Percentiles rank a stretch among this genome's conserved stretches.
Conservation (phyloP, 805 yeast species). For the Candida stauntonica region DNA sequence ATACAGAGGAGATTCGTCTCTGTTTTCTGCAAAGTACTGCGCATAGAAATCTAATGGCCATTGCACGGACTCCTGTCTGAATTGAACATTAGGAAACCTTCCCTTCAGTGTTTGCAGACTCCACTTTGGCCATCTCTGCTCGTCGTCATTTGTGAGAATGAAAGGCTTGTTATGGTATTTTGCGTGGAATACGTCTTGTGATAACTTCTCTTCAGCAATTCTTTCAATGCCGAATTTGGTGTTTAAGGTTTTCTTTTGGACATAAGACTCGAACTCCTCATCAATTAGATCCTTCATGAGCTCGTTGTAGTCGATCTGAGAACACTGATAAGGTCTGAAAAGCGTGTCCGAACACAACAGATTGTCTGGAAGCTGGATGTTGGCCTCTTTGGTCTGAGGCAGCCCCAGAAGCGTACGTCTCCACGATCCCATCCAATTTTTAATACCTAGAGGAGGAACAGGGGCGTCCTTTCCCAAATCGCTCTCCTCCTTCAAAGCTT, state of each 20-base stretch:
- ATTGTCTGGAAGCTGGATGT: slow-evolving; percentile 41
- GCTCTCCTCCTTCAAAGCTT: slow-evolving; percentile 15
- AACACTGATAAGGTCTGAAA: slow-evolving; percentile 78
- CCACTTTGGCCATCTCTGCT: slow-evolving; percentile 65
- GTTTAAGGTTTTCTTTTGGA: slow-evolving; percentile 20
- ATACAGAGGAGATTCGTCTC: slow-evolving; percentile 82
- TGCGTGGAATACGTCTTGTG: slow-evolving; percentile 41
- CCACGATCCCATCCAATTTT: slow-evolving; percentile 79
- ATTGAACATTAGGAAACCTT: slow-evolving; percentile 55
- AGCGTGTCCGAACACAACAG: slow-evolving; percentile 70
- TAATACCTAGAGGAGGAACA: slow-evolving; percentile 28
- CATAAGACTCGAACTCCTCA: slow-evolving; percentile 36
- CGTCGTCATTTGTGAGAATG: slow-evolving; percentile 37
- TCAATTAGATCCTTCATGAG: slow-evolving; percentile 45
- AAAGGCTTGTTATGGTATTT: slow-evolving; percentile 58
- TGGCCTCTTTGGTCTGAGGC: slow-evolving; percentile 37
- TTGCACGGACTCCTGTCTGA: slow-evolving; percentile 81
- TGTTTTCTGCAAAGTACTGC: slow-evolving; percentile 54
- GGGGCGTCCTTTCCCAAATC: slow-evolving; percentile 12
- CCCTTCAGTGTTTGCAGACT: slow-evolving; percentile 41
- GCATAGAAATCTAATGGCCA: slow-evolving; percentile 67
- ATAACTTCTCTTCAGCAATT: slow-evolving; percentile 40
- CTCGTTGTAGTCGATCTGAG: slow-evolving; percentile 57
- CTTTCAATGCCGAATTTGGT: slow-evolving; percentile 44
- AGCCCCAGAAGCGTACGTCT: slow-evolving; percentile 50